phyloP scores from a whole-genome alignment of 345 rosid species.

The Brassica juncea region DNA sequence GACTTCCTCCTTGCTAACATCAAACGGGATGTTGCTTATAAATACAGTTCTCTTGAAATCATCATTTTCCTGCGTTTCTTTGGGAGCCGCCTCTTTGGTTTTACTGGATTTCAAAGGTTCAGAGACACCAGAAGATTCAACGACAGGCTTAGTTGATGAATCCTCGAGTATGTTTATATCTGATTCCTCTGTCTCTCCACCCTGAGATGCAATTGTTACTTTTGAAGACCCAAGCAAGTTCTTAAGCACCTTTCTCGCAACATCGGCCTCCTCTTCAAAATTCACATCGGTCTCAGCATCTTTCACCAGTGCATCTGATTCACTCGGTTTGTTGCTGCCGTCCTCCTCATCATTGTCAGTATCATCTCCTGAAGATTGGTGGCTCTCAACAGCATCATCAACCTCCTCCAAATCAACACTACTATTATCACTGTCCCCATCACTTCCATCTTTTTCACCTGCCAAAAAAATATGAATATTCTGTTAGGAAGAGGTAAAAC shows the following conservation, averaged over 20 bases:
- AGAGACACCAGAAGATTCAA: conserved; percentile 40
- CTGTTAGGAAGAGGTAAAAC: conserved; percentile 5
- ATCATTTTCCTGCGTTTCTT: conserved; percentile 51
- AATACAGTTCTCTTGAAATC: conserved; percentile 76
- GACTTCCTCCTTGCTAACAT: conserved; percentile 65
- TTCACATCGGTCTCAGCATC: conserved; percentile 45
- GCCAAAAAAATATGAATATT: conserved; percentile 31
- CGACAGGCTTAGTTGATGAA: conserved; percentile 36
- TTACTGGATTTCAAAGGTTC: conserved; percentile 47
- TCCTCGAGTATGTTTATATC: conserved; percentile 36
- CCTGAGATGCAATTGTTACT: conserved; percentile 42
- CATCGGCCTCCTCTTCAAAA: conserved; percentile 77
- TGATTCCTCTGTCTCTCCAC: conserved; percentile 45
- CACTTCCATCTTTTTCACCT: conserved; percentile 53
- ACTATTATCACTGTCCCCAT: conserved; percentile 53
- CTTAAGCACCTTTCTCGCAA: conserved; percentile 72
- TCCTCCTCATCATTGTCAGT: conserved; percentile 32
- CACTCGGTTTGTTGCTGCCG: conserved; percentile 35
- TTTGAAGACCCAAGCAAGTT: conserved; percentile 56
- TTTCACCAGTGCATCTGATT: conserved; percentile 40
- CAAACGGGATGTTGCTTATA: conserved; percentile 86
- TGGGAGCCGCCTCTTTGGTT: conserved; percentile 39
- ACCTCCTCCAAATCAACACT: conserved; percentile 66
- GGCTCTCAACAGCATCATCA: conserved; percentile 41
- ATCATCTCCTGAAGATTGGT: conserved; percentile 32